Evolutionary conservation across 2,329 filamentous ascomycete species (phyloP).

Genomic region (Alternaria hordeiaustralica): DNA sequence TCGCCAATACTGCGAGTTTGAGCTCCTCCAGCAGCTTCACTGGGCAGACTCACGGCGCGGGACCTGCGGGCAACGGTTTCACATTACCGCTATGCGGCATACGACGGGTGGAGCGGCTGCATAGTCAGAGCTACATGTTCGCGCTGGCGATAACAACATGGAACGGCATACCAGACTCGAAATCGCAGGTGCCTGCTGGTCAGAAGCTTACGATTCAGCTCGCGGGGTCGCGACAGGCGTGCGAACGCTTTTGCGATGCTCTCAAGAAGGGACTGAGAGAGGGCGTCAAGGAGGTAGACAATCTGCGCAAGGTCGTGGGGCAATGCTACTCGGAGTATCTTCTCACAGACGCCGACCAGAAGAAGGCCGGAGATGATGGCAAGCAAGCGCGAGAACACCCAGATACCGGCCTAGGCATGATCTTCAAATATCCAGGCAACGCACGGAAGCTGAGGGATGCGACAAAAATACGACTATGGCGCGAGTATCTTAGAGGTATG

Average conservation of each 20-base stretch:
- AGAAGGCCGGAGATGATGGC: constrained; percentile 43
- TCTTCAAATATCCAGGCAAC: constrained; percentile 95
- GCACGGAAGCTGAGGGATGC: constrained; percentile 90
- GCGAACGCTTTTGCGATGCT: constrained; percentile 95
- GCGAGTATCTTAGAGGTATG: constrained; percentile 80
- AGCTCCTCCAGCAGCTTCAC: constrained; percentile 84
- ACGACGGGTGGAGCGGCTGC: constrained; percentile 86
- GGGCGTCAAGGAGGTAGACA: constrained; percentile 86
- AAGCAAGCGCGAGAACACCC: constrained; percentile 66
- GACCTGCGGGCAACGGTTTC: constrained; percentile 93
- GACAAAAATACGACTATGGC: constrained; percentile 97
- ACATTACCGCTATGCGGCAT: constrained; percentile 92
- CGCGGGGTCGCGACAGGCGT: constrained; percentile 84
- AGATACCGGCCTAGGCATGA: constrained; percentile 91
- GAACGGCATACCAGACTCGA: constrained; percentile 67
- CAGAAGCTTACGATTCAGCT: constrained; percentile 93
- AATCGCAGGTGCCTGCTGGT: constrained; percentile 58
- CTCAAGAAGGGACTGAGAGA: constrained; percentile 88
- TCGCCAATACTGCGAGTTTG: constrained; percentile 78
- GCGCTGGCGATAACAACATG: constrained; percentile 93
- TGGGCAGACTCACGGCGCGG: constrained; percentile 89
- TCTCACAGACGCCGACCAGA: constrained; percentile 55
- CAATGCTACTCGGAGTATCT: constrained; percentile 81
- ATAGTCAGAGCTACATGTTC: constrained; percentile 91
- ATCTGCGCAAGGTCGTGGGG: constrained; percentile 77